phyloP scores from a whole-genome alignment of 2,329 filamentous ascomycete genomes.

The Arthroderma uncinatum region DNA sequence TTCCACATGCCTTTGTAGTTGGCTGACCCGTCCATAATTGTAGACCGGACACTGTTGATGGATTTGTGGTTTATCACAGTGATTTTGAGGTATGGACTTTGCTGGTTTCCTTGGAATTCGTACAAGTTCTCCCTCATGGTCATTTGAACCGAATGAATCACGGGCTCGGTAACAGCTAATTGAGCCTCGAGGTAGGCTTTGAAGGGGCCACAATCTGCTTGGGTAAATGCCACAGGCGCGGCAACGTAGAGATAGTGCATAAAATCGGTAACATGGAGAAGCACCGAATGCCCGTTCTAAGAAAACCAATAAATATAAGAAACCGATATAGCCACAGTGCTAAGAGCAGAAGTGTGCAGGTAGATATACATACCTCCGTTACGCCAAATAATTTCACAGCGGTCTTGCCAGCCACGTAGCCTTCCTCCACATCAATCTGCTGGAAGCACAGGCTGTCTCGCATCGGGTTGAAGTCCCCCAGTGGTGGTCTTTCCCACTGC shows the following conservation, averaged over 20 bases:
- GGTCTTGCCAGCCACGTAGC: slow-evolving; percentile 61
- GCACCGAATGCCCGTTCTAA: slow-evolving; percentile 69
- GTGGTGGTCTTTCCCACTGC: slow-evolving; percentile 63
- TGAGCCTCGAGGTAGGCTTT: slow-evolving; percentile 69
- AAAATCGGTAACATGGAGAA: slow-evolving; percentile 92
- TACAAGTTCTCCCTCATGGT: slow-evolving; percentile 83
- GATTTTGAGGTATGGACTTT: slow-evolving; percentile 86
- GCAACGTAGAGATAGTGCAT: slow-evolving; percentile 92
- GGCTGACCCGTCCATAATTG: slow-evolving; percentile 61
- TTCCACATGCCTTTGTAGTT: slow-evolving; percentile 93
- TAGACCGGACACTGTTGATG: slow-evolving; percentile 62
- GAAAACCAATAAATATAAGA: slow-evolving; percentile 11
- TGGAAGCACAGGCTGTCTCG: slow-evolving; percentile 75
- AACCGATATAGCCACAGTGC: slow-evolving; percentile 11
- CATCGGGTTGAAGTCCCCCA: slow-evolving; percentile 51
- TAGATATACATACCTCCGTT: slow-evolving; percentile 48
- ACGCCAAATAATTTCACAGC: slow-evolving; percentile 91
- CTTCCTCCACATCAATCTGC: slow-evolving; percentile 90
- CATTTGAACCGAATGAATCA: slow-evolving; percentile 71
- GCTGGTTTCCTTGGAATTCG: slow-evolving; percentile 84
- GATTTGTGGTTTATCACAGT: slow-evolving; percentile 81
- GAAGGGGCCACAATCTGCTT: slow-evolving; percentile 66
- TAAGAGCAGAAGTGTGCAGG: neutral
- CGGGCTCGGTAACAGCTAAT: slow-evolving; percentile 59
- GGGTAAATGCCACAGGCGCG: slow-evolving; percentile 70